Evolutionary conservation across 768 basidiomycete species (phyloP).

Genomic region (Boletus coccyginus): DNA sequence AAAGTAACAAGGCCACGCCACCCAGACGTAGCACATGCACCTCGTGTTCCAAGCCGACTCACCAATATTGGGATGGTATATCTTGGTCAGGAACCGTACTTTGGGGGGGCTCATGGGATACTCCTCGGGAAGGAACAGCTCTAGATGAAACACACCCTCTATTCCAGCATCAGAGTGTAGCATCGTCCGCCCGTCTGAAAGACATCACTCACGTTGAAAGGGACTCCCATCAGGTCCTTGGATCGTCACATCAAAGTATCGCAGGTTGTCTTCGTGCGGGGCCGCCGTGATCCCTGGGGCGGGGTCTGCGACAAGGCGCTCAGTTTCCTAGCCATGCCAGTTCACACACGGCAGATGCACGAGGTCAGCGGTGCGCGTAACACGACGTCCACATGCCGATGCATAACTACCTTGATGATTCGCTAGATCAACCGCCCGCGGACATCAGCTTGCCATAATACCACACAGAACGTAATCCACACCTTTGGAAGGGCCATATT

Average conservation of each 20-base stretch:
- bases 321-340: constrained; percentile 73
- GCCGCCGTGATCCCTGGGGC: constrained; percentile 95
- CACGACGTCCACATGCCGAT: constrained; percentile 16
- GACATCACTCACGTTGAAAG: constrained; percentile 65
- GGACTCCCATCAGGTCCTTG: constrained; percentile 93
- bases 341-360: constrained; percentile 12
- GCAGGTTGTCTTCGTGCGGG: constrained; percentile 95
- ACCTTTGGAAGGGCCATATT: constrained; percentile 39
- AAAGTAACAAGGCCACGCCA: constrained; percentile 14
- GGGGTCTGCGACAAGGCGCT: constrained; percentile 92
- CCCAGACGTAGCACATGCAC: constrained; percentile 1
- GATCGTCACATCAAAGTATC: constrained; percentile 98
- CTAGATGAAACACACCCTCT: constrained; percentile 95
- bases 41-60: constrained; percentile 29
- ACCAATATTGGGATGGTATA: constrained; percentile 99
- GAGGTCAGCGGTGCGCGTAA: constrained; percentile 19
- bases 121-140: constrained; percentile 97
- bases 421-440: constrained; percentile 33
- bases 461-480: not conserved
- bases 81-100: constrained; percentile 96
- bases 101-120: constrained; percentile 99
- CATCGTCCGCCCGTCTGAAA: not conserved
- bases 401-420: constrained; percentile 47
- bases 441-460: constrained; percentile 1
- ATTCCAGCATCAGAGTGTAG: constrained; percentile 6